Evolutionary conservation across 257 asterid species (phyloP).

Genomic region (Leptodermis oblonga): DNA sequence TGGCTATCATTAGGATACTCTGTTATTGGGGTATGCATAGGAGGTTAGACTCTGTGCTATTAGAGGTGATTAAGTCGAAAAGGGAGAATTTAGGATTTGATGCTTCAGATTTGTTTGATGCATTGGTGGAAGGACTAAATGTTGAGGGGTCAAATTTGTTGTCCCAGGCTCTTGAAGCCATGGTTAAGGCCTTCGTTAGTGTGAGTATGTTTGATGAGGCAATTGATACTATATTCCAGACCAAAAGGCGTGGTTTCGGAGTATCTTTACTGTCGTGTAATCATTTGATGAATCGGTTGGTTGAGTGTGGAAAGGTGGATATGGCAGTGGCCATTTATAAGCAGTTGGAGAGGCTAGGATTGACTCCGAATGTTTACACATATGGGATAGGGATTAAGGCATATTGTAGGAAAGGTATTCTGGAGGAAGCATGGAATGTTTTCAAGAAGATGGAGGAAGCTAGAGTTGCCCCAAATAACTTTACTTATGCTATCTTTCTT

Average conservation of each 20-base stretch:
- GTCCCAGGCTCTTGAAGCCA: conserved; percentile 47
- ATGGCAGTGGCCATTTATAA: conserved; percentile 44
- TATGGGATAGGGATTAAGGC: conserved; percentile 73
- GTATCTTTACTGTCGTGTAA: conserved; percentile 55
- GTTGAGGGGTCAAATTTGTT: conserved; percentile 39
- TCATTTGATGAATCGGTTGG: conserved; percentile 57
- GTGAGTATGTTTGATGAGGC: conserved; percentile 75
- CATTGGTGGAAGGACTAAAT: conserved; percentile 45
- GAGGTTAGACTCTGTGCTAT: conserved; percentile 48
- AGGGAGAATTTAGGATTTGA: conserved; percentile 40
- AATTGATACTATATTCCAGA: conserved; percentile 35
- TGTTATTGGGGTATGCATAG: conserved; percentile 50
- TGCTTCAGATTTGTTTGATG: conserved; percentile 55
- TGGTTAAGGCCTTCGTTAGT: conserved; percentile 52
- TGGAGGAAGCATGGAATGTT: conserved; percentile 50
- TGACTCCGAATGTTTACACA: conserved; percentile 65
- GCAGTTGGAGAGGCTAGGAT: conserved; percentile 47
- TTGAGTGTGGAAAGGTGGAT: conserved; percentile 47
- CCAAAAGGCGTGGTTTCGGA: conserved; percentile 41
- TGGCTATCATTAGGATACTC: conserved; percentile 59
- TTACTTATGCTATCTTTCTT: conserved; percentile 40
- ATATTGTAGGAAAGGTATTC: conserved; percentile 39
- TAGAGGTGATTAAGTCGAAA: conserved; percentile 39
- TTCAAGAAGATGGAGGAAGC: conserved; percentile 58
- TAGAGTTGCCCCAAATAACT: conserved; percentile 51